A percentile compares a stretch with the other conserved stretches of the same genome.
phyloP scores from a whole-genome alignment of 306 rosid genomes.

The Vigna trinervia region DNA sequence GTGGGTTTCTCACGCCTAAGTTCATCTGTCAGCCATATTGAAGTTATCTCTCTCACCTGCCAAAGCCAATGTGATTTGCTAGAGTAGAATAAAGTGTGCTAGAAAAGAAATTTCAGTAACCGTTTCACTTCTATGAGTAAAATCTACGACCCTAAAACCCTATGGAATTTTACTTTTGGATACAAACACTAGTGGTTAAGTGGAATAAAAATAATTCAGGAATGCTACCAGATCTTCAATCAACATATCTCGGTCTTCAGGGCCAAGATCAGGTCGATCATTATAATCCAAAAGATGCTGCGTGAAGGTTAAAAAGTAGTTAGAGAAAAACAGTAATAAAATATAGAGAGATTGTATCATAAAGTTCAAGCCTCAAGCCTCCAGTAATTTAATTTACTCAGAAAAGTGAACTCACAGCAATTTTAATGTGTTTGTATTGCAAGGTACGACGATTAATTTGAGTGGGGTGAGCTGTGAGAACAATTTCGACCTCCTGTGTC shows the following conservation, averaged over 20 bases:
- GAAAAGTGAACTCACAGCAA: slow-evolving; percentile 65
- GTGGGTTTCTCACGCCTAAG: slow-evolving; percentile 90
- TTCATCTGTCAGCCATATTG: slow-evolving; percentile 99
- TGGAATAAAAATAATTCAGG: slow-evolving; percentile 39
- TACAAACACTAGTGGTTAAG: slow-evolving; percentile 15
- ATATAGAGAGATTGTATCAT: slow-evolving; percentile 25
- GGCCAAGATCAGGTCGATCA: slow-evolving; percentile 79
- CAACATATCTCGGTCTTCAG: slow-evolving; percentile 84
- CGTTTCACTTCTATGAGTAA: slow-evolving; percentile 28
- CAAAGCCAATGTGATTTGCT: slow-evolving; percentile 43
- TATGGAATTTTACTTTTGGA: background rate
- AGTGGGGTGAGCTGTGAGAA: slow-evolving; percentile 98
- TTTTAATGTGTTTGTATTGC: slow-evolving; percentile 85
- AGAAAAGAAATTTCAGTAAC: slow-evolving; percentile 8
- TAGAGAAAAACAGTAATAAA: slow-evolving; percentile 30
- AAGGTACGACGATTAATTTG: slow-evolving; percentile 97
- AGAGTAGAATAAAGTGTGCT: slow-evolving; percentile 31
- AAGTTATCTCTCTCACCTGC: slow-evolving; percentile 92
- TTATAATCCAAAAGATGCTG: slow-evolving; percentile 89
- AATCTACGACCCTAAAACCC: slow-evolving; percentile 25
- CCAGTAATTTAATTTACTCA: background rate
- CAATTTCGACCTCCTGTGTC: slow-evolving; percentile 88
- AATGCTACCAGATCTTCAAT: slow-evolving; percentile 91
- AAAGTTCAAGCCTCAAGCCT: slow-evolving; percentile 27
- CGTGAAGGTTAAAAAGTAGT: slow-evolving; percentile 36